A percentile compares a stretch with the other conserved stretches of the same genome.
These are phyloP conservation scores for Ziziphus jujuba DNA, from an alignment of 306 rosid genomes.

Conservation along the genomic window DNA sequence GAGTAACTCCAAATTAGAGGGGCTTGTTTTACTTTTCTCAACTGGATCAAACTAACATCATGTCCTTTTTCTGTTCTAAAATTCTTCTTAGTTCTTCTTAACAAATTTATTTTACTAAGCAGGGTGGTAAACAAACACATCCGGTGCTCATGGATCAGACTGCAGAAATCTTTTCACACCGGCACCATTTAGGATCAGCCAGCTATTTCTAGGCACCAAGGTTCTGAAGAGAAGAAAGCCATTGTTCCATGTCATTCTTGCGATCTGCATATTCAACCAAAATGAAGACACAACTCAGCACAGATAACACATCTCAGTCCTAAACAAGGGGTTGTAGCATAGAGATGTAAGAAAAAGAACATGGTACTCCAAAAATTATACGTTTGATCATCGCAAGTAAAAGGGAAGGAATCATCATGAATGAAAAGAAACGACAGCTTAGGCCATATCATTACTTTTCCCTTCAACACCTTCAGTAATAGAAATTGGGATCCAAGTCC, in stretches of 20 bases:
- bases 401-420: background rate
- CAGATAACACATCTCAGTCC: conserved; percentile 2
- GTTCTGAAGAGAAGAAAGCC: conserved; percentile 67
- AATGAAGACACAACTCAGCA: conserved; percentile 21
- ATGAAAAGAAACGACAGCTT: background rate
- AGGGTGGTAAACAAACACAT: too few relatives aligned
- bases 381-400: too few relatives aligned
- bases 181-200: conserved; percentile 14
- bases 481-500: background rate
- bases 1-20: too few relatives aligned
- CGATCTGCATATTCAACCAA: conserved; percentile 56
- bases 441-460: background rate
- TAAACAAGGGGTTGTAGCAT: too few relatives aligned
- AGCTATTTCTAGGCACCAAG: conserved; percentile 36
- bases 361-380: too few relatives aligned
- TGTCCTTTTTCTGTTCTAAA: background rate
- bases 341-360: too few relatives aligned
- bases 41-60: background rate
- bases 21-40: background rate
- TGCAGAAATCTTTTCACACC: background rate
- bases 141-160: background rate
- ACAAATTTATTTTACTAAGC: background rate
- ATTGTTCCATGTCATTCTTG: conserved; percentile 62
- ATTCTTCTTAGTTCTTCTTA: too few relatives aligned
- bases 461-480: too few relatives aligned